Evolutionary conservation across 352 stramenopile genomes (phyloP).

Genomic region (Phytophthora nicotianae): DNA sequence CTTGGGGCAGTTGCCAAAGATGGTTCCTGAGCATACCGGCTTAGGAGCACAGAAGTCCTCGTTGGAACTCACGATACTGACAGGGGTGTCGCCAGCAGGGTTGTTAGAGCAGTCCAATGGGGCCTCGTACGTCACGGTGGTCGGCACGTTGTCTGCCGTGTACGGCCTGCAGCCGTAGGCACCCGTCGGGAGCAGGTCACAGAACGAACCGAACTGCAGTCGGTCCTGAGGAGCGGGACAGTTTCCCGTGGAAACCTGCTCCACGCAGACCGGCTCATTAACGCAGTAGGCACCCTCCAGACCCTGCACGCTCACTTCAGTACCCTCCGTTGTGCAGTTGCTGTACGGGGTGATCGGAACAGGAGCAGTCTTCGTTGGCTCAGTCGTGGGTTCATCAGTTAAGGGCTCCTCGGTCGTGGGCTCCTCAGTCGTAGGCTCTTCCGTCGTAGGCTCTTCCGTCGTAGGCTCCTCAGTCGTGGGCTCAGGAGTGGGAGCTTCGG

Average conservation of each 20-base stretch:
- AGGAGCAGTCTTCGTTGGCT: slow-evolving; percentile 6
- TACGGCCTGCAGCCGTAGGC: slow-evolving; percentile 55
- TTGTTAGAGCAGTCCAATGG: slow-evolving; percentile 37
- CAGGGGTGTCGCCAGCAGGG: slow-evolving; percentile 27
- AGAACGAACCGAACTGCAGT: slow-evolving; percentile 49
- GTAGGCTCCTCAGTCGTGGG: neutral
- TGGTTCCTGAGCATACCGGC: slow-evolving; percentile 36
- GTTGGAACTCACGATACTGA: slow-evolving; percentile 29
- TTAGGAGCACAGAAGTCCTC: slow-evolving; percentile 33
- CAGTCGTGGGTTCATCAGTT: slow-evolving; percentile 7
- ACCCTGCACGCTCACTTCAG: slow-evolving; percentile 41
- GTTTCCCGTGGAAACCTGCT: slow-evolving; percentile 34
- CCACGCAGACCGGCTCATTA: slow-evolving; percentile 36
- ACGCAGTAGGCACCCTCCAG: slow-evolving; percentile 52
- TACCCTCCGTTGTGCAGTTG: slow-evolving; percentile 14
- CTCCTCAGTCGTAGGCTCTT: slow-evolving; percentile 1
- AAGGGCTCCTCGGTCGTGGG: neutral
- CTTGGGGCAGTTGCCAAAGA: slow-evolving; percentile 42
- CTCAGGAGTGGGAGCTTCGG: neutral
- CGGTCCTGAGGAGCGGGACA: slow-evolving; percentile 44
- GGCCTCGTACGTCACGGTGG: slow-evolving; percentile 30
- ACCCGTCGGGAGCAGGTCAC: slow-evolving; percentile 41
- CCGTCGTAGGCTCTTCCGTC: neutral
- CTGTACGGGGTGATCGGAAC: slow-evolving; percentile 9
- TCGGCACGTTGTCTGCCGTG: slow-evolving; percentile 26